Conservation (phyloP, 176 grass and related monocot species). For the Otatea glauca region DNA sequence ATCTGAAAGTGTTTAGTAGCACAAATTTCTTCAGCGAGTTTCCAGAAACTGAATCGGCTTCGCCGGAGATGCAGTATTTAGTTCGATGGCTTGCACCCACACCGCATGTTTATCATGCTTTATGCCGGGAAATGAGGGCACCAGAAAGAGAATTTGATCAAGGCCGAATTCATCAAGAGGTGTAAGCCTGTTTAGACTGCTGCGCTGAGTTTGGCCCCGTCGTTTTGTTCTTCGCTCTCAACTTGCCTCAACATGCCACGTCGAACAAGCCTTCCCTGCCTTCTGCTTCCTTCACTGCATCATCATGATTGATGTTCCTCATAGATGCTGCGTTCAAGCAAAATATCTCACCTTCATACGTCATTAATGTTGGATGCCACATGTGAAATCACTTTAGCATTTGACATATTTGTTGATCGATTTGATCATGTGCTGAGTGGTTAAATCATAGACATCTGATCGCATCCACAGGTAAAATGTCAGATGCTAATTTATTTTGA, state of each 20-base stretch:
- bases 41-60: slow-evolving; percentile 21
- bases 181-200: background rate
- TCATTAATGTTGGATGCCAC: too few relatives aligned
- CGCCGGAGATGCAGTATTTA: slow-evolving; percentile 29
- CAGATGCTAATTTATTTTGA: background rate
- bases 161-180: background rate
- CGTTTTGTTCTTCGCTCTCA: background rate
- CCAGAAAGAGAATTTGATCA: background rate
- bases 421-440: background rate
- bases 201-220: background rate
- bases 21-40: slow-evolving; percentile 34
- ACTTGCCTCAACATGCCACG: background rate
- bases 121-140: background rate
- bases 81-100: slow-evolving; percentile 11
- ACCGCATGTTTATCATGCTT: background rate
- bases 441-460: background rate
- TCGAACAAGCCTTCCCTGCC: background rate
- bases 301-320: background rate
- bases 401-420: background rate
- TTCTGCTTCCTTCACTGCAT: background rate
- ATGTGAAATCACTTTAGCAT: background rate
- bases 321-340: slow-evolving; percentile 20
- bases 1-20: slow-evolving; percentile 36
- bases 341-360: background rate
- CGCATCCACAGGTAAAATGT: background rate